Conservation (phyloP, 2,329 filamentous ascomycete genomes). For the Phaeosphaeria sp. region DNA sequence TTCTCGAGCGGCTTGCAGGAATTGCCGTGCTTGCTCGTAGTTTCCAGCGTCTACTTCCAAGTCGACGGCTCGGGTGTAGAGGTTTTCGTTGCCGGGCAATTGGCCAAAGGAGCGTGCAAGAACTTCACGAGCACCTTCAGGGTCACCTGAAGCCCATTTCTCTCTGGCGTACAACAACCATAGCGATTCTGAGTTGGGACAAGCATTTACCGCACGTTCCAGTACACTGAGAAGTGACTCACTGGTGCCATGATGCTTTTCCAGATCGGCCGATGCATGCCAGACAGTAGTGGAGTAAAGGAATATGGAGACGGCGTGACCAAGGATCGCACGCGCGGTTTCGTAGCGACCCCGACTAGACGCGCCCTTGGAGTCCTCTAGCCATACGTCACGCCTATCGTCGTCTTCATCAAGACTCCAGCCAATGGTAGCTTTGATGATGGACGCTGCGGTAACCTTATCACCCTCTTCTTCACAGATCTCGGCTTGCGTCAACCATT, state of each 20-base stretch:
- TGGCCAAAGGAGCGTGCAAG: conserved; percentile 91
- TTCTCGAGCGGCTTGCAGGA: conserved; percentile 81
- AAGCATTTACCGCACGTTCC: conserved; percentile 92
- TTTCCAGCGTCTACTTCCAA: conserved; percentile 90
- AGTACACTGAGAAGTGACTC: conserved; percentile 84
- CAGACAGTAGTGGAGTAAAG: conserved; percentile 86
- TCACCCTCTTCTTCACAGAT: conserved; percentile 93
- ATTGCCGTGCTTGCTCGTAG: conserved; percentile 78
- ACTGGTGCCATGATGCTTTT: conserved; percentile 85
- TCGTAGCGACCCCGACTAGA: conserved; percentile 83
- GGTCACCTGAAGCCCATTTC: conserved; percentile 87
- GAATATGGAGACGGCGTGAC: conserved; percentile 88
- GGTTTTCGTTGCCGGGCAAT: conserved; percentile 96
- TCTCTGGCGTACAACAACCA: conserved; percentile 98
- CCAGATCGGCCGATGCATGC: conserved; percentile 88
- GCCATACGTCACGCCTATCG: conserved; percentile 93
- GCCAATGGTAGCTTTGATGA: conserved; percentile 89
- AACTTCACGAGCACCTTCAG: conserved; percentile 84
- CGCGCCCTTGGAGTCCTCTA: conserved; percentile 86
- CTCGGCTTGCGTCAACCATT: conserved; percentile 95
- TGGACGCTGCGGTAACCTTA: conserved; percentile 82
- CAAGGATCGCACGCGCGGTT: conserved; percentile 92
- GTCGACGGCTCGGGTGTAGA: conserved; percentile 96
- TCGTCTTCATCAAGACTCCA: conserved; percentile 96
- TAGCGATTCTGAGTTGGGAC: conserved; percentile 85